These are phyloP conservation scores for Isoetes taiwanensis DNA, from an alignment of 75 land plant species.

Conservation along the genomic window DNA sequence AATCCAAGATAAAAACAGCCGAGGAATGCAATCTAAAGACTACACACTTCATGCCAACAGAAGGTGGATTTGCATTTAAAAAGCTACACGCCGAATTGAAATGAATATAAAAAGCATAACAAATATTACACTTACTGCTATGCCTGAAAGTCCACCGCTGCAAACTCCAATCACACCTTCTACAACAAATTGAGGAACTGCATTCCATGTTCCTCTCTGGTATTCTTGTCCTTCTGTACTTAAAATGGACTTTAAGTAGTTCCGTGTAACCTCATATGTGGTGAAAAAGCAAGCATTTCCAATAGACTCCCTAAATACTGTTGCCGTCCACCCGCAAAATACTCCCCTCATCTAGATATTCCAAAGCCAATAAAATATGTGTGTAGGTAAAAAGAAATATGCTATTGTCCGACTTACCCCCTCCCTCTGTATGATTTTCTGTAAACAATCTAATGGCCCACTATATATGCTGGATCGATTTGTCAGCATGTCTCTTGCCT, in stretches of 20 bases:
- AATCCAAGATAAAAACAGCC: too few relatives aligned
- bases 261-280: conserved; percentile 64
- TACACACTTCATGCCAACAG: too few relatives aligned
- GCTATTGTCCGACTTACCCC: conserved; percentile 45
- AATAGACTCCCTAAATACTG: conserved; percentile 61
- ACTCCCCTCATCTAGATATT: conserved; percentile 47
- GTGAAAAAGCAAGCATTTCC: conserved; percentile 79
- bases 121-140: conserved; percentile 44
- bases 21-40: too few relatives aligned
- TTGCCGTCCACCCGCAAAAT: conserved; percentile 65
- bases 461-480: conserved; percentile 22
- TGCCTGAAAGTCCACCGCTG: conserved; percentile 88
- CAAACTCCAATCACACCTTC: conserved; percentile 68
- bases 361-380: background rate
- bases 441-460: conserved; percentile 78
- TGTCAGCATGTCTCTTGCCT: conserved; percentile 30
- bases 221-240: conserved; percentile 1
- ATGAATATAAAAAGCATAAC: too few relatives aligned
- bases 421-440: conserved; percentile 47
- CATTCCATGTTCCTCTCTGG: background rate
- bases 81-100: too few relatives aligned
- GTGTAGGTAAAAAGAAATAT: background rate
- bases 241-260: conserved; percentile 32
- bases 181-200: conserved; percentile 10
- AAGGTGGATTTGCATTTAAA: too few relatives aligned